Conservation (phyloP, 2,329 filamentous ascomycete species). For the Colletotrichum echinochloae region DNA sequence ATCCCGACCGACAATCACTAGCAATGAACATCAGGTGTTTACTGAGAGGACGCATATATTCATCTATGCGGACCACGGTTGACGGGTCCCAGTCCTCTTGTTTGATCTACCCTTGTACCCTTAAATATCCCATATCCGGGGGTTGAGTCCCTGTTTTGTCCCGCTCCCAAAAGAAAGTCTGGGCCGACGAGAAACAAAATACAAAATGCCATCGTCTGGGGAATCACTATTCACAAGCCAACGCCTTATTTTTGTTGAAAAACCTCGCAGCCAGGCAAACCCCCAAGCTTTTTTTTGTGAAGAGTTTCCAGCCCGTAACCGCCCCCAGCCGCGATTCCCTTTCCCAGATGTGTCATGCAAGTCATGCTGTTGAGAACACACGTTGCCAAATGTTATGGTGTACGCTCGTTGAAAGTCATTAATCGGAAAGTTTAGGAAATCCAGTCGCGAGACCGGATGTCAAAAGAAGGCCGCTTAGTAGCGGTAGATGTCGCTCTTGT, state of each 20-base stretch:
- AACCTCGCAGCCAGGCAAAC: conserved; percentile 47
- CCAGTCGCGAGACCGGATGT: conserved; percentile 44
- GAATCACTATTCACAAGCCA: conserved; percentile 49
- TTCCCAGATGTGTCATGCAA: conserved; percentile 54
- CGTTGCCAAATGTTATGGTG: conserved; percentile 44
- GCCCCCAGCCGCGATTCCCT: conserved; percentile 42
- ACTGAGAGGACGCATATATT: conserved; percentile 31
- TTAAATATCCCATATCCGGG: conserved; percentile 34
- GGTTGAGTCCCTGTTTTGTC: conserved; percentile 37
- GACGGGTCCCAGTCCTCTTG: conserved; percentile 51
- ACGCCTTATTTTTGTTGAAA: conserved; percentile 54
- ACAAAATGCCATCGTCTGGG: conserved; percentile 49
- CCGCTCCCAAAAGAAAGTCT: conserved; percentile 27
- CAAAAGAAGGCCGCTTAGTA: conserved; percentile 56
- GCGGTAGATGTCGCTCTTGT: conserved; percentile 86
- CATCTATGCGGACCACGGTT: conserved; percentile 54
- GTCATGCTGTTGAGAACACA: conserved; percentile 60
- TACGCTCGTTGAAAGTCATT: conserved; percentile 43
- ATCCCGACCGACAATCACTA: not conserved
- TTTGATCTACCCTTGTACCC: conserved; percentile 28
- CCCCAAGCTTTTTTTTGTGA: conserved; percentile 47
- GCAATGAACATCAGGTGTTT: not conserved
- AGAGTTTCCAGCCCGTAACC: conserved; percentile 45
- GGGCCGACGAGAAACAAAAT: conserved; percentile 42
- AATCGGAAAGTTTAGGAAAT: conserved; percentile 40